Base-by-base conservation (phyloP, 78 protist genomes). In the Chrysochromulina tobinii region DNA sequence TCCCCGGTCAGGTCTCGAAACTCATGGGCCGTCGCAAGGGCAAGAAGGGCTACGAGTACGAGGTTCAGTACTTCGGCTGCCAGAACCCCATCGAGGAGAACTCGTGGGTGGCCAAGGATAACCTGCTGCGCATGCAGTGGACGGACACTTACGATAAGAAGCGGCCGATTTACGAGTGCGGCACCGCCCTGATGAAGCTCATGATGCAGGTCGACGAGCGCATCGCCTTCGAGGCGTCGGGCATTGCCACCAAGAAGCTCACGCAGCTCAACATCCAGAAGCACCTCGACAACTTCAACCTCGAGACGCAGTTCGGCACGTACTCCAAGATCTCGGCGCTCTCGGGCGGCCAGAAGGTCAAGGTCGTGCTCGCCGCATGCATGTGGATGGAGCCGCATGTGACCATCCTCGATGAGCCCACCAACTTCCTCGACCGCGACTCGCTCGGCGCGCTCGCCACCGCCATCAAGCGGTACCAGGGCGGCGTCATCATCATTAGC, bases 331-430 rank as follows among this genome's bases (percentile, higher is more conserved):
- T 75, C 83, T 8, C 27, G 7, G 83, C 83, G 83, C 85, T 90
- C 53, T 75, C 87, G 54, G 93, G 93, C 58, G 93, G 93, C 9
- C 87, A 90, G 27, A 77, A 79, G 73, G 84, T 93, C 90, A 81
- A 86, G 90, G 68, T 93, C 81, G 90, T 89, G 77, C 67, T 93
- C 66, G 88, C 91, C 61, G 68, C 90, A 2, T 91, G 90, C 51
- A 83, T 93, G 87, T 83, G 87, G 73, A n/a, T 58, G 85, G 51
- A 93, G 87, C 90, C 95, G 27, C 89, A 96, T 53, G 23, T 96
- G 75, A 55, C 96, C 58, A 93, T 96, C 27, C 93, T 97, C 59
- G 99, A 97, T 86, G 98, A 97, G 92, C 98, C 98, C 17, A 97
- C 99, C 83, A 97, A 97, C 95, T 98, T 96, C 92, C 67, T 97